Evolutionary conservation across 2,329 filamentous ascomycete genomes (phyloP).

Genomic region (Gyromitra esculenta): DNA sequence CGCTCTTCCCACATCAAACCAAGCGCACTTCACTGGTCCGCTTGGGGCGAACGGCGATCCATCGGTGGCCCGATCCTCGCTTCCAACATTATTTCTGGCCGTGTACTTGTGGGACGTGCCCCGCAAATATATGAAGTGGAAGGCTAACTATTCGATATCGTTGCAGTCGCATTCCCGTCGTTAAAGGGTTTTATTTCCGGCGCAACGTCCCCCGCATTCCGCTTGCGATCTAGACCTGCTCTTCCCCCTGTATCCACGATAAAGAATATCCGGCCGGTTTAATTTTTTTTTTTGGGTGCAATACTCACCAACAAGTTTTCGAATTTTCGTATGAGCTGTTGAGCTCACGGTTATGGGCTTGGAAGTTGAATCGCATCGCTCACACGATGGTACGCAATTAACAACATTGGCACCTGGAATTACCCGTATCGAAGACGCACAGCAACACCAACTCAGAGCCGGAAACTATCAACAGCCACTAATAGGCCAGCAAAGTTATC

Average conservation of each 20-base stretch:
- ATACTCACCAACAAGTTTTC: conserved; percentile 40
- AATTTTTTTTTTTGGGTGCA: conserved; percentile 20
- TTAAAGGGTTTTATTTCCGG: conserved; percentile 50
- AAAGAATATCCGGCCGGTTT: conserved; percentile 36
- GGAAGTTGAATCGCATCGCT: conserved; percentile 52
- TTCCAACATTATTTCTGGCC: conserved; percentile 41
- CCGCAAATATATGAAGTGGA: conserved; percentile 29
- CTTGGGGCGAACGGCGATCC: conserved; percentile 42
- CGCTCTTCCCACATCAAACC: conserved; percentile 28
- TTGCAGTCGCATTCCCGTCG: conserved; percentile 49
- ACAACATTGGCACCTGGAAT: conserved; percentile 47
- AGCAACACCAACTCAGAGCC: conserved; percentile 41
- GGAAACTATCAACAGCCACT: conserved; percentile 42
- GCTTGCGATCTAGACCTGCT: conserved; percentile 40
- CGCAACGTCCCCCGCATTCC: conserved; percentile 44
- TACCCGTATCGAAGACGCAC: conserved; percentile 48
- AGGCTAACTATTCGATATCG: conserved; percentile 39
- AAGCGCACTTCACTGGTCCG: conserved; percentile 33
- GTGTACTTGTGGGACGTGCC: conserved; percentile 44
- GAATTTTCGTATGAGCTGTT: conserved; percentile 45
- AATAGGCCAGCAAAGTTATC: conserved; percentile 43
- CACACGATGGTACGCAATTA: conserved; percentile 52
- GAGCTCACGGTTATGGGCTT: conserved; percentile 51
- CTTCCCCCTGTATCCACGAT: conserved; percentile 41
- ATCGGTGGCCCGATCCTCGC: conserved; percentile 48